Evolutionary conservation across 148 eudicot species (phyloP).

Genomic region (Amaranthus cruentus): DNA sequence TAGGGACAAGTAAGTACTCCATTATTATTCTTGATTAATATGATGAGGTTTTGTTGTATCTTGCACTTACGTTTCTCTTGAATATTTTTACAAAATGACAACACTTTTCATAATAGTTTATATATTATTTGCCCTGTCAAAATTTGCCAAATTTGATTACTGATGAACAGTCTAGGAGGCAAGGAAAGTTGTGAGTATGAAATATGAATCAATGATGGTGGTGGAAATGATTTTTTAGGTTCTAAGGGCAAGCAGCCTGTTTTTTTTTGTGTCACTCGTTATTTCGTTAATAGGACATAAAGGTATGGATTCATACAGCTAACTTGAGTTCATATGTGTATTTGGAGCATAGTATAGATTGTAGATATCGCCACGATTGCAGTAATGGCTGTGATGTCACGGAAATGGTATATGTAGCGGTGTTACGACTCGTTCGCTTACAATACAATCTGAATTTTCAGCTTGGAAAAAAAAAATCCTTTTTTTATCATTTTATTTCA

Average conservation of each 20-base stretch:
- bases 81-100: no score
- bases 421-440: no score
- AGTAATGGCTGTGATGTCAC: no score
- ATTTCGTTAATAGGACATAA: background rate
- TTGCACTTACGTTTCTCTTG: no score
- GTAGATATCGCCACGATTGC: no score
- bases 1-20: no score
- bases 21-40: background rate
- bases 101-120: background rate
- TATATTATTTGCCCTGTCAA: no score
- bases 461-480: no score
- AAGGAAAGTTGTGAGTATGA: background rate
- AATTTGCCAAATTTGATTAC: background rate
- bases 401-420: no score
- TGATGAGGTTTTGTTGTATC: background rate
- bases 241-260: no score
- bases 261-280: background rate
- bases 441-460: no score
- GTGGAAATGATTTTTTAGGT: background rate
- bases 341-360: background rate
- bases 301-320: background rate
- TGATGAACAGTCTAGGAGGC: background rate
- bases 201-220: background rate
- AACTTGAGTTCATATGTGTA: background rate
- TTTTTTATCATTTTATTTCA: no score